Percentiles rank a stretch among this genome's conserved stretches.
phyloP scores from a whole-genome alignment of 768 basidiomycete genomes.

The Phanerochaete sordida region DNA sequence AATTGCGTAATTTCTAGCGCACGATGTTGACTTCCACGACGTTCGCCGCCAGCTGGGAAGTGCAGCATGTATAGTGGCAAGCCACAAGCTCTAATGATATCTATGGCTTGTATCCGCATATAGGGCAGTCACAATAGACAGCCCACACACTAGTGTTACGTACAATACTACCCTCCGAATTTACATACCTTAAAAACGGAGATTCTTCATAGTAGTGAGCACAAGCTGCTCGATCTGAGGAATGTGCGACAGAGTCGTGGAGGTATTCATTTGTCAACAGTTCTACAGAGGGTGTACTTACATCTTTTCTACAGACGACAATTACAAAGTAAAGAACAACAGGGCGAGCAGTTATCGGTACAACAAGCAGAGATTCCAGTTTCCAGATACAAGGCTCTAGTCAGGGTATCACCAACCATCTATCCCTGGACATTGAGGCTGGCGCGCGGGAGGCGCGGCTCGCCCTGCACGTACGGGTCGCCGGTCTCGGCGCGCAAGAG shows the following conservation, averaged over 20 bases:
- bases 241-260: too few relatives aligned
- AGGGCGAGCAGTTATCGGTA: background rate
- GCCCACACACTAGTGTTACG: too few relatives aligned
- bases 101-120: too few relatives aligned
- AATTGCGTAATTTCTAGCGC: constrained; percentile 50
- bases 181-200: too few relatives aligned
- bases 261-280: background rate
- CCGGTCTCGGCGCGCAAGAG: constrained; percentile 72
- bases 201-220: too few relatives aligned
- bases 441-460: constrained; percentile 69
- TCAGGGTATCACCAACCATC: background rate
- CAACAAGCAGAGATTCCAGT: background rate
- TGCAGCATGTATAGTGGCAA: constrained; percentile 51
- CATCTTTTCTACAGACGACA: constrained; percentile 1
- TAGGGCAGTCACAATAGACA: too few relatives aligned
- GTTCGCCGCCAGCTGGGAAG: constrained; percentile 83
- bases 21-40: constrained; percentile 97
- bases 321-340: background rate
- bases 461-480: constrained; percentile 60
- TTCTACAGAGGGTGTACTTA: constrained; percentile 1
- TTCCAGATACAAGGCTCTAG: background rate
- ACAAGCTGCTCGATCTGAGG: too few relatives aligned
- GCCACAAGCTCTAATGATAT: background rate
- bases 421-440: constrained; percentile 55
- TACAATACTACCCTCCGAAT: too few relatives aligned